These are phyloP conservation scores for Diplocarpon rosae DNA, from an alignment of 2,329 filamentous ascomycete genomes.

Conservation along the genomic window DNA sequence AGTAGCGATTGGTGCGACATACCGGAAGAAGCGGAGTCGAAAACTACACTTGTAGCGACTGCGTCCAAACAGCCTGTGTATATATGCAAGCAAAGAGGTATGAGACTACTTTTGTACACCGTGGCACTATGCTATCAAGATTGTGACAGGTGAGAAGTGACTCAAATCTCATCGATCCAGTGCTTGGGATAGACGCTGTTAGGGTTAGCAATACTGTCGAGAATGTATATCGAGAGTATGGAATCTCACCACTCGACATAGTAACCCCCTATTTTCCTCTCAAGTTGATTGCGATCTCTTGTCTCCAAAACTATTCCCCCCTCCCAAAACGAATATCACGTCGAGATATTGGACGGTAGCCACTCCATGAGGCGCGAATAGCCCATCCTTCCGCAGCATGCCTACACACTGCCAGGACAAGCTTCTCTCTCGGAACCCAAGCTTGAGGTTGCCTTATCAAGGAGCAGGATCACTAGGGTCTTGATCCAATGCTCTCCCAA, in stretches of 20 bases:
- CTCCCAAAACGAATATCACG: slow-evolving; percentile 24
- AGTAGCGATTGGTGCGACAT: slow-evolving; percentile 4
- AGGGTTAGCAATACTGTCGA: neutral
- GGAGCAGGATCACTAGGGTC: slow-evolving; percentile 40
- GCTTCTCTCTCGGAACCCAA: slow-evolving; percentile 45
- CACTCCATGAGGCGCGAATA: slow-evolving; percentile 68
- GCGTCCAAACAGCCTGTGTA: neutral
- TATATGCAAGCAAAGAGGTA: neutral
- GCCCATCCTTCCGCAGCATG: slow-evolving; percentile 52
- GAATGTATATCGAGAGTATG: neutral
- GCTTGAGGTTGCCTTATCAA: slow-evolving; percentile 48
- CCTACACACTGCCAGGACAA: slow-evolving; percentile 57
- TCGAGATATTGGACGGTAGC: slow-evolving; percentile 64
- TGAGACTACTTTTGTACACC: neutral
- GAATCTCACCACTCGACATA: slow-evolving; percentile 24
- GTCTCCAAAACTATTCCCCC: slow-evolving; percentile 23
- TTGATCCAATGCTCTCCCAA: slow-evolving; percentile 43
- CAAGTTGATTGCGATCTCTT: slow-evolving; percentile 20
- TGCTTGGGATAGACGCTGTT: slow-evolving; percentile 25
- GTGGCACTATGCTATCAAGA: neutral
- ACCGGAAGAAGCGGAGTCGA: slow-evolving; percentile 3
- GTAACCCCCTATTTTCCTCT: slow-evolving; percentile 22
- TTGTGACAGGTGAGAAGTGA: too few species aligned
- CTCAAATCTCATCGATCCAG: slow-evolving; percentile 19
- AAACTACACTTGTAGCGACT: neutral